Percentiles rank a stretch among this genome's conserved stretches.
Conservation (phyloP, 2,329 filamentous ascomycete species). For the Trichoderma sp. region DNA sequence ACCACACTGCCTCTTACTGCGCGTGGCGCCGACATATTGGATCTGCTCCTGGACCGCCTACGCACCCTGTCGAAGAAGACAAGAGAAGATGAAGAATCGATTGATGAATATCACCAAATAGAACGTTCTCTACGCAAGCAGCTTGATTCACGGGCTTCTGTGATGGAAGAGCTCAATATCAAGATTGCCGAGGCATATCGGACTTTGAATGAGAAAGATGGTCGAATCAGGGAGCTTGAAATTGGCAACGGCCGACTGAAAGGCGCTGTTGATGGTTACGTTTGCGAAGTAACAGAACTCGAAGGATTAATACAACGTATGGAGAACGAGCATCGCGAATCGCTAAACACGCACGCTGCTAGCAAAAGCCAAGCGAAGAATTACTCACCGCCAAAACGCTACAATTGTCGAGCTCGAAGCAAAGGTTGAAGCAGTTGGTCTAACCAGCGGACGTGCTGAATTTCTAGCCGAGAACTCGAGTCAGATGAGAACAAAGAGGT, state of each 20-base stretch:
- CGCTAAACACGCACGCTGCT: conserved; percentile 36
- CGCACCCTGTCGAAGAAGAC: conserved; percentile 50
- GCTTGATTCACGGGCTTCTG: conserved; percentile 54
- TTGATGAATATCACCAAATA: conserved; percentile 62
- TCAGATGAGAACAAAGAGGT: conserved; percentile 43
- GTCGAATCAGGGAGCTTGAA: conserved; percentile 50
- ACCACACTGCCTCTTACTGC: conserved; percentile 54
- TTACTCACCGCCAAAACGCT: conserved; percentile 41
- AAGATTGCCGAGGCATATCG: conserved; percentile 43
- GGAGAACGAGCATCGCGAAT: conserved; percentile 43
- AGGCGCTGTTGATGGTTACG: conserved; percentile 54
- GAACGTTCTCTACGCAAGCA: conserved; percentile 60
- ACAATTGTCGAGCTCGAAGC: conserved; percentile 47
- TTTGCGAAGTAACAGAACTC: conserved; percentile 55
- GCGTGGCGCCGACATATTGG: conserved; percentile 57
- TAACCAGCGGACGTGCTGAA: too few species aligned
- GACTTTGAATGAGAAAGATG: conserved; percentile 43
- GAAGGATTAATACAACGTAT: conserved; percentile 53
- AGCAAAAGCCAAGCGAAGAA: conserved; percentile 39
- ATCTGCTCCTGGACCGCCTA: conserved; percentile 54
- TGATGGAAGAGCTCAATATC: conserved; percentile 50
- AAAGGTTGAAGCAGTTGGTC: conserved; percentile 47
- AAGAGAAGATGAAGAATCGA: conserved; percentile 53
- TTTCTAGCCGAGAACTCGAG: too few species aligned
- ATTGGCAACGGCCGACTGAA: conserved; percentile 53